A percentile compares a stretch with the other conserved stretches of the same genome.
Evolutionary conservation across 2,329 filamentous ascomycete species (phyloP).

Genomic region (Ploettnerulaceae sp.): DNA sequence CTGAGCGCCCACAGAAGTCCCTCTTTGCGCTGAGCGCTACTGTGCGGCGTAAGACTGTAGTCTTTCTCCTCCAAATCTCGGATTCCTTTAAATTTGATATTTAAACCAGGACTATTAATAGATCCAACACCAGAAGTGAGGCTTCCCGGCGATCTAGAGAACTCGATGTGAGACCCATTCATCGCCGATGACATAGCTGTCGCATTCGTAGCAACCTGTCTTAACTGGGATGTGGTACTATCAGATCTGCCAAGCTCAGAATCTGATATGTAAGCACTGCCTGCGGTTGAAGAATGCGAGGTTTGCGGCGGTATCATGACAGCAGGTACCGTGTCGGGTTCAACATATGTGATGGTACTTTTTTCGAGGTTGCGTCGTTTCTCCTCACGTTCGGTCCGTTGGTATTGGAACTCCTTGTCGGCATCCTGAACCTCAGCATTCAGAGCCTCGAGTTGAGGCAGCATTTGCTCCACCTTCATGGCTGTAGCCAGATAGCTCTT

Average conservation of each 20-base stretch:
- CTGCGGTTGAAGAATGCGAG: constrained; percentile 27
- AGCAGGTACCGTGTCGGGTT: constrained; percentile 56
- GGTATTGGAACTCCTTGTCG: constrained; percentile 95
- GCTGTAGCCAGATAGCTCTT: constrained; percentile 75
- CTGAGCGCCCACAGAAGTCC: constrained; percentile 93
- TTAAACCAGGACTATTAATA: constrained; percentile 47
- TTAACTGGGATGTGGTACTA: constrained; percentile 66
- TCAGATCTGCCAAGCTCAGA: constrained; percentile 68
- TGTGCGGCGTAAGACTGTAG: constrained; percentile 44
- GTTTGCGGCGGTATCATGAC: constrained; percentile 33
- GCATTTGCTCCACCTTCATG: constrained; percentile 79
- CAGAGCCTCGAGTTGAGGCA: constrained; percentile 86
- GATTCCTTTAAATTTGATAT: constrained; percentile 78
- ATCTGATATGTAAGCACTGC: constrained; percentile 50
- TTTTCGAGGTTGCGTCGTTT: constrained; percentile 88
- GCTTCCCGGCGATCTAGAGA: constrained; percentile 53
- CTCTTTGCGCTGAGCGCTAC: constrained; percentile 74
- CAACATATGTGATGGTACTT: constrained; percentile 68
- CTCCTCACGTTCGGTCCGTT: constrained; percentile 91
- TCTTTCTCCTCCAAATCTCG: constrained; percentile 87
- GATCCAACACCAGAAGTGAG: constrained; percentile 38
- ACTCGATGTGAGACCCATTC: constrained; percentile 26
- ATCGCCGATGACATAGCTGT: constrained; percentile 33
- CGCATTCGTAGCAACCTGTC: constrained; percentile 44
- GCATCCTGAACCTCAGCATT: constrained; percentile 85